Evolutionary conservation across 208 protist genomes (phyloP).

Genomic region (Novymonas esmeraldas): DNA sequence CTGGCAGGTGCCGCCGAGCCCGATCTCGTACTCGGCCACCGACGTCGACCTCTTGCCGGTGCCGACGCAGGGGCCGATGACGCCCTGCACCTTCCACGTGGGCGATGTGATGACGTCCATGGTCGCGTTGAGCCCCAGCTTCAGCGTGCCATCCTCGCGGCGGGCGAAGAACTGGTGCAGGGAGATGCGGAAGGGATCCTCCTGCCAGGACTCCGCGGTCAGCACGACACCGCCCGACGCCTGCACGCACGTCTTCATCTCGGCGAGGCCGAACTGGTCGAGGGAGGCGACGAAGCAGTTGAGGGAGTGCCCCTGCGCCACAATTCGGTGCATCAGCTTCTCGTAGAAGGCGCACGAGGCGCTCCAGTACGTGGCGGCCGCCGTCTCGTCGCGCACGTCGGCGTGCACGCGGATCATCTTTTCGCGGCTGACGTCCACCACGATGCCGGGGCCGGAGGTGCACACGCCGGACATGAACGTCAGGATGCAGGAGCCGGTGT

Average conservation of each 20-base stretch:
- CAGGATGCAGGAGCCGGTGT: conserved; percentile 95
- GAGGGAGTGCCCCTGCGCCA: conserved; percentile 94
- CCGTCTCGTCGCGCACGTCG: conserved; percentile 94
- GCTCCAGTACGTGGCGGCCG: conserved; percentile 75
- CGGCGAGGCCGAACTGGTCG: conserved; percentile 97
- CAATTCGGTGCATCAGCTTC: conserved; percentile 93
- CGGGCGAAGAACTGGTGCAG: conserved; percentile 91
- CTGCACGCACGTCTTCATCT: conserved; percentile 96
- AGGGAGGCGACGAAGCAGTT: conserved; percentile 97
- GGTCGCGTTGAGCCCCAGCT: conserved; percentile 96
- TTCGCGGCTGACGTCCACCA: conserved; percentile 90
- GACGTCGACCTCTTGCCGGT: conserved; percentile 93
- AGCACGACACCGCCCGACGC: conserved; percentile 95
- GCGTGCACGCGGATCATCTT: conserved; percentile 97
- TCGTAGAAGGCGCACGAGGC: conserved; percentile 94
- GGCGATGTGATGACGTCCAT: conserved; percentile 96
- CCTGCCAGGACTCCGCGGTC: conserved; percentile 96
- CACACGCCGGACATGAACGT: conserved; percentile 96
- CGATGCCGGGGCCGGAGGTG: conserved; percentile 95
- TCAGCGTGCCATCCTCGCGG: conserved; percentile 62
- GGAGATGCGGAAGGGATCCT: conserved; percentile 95
- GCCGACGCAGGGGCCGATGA: conserved; percentile 92
- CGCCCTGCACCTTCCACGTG: conserved; percentile 95
- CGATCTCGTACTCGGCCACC: conserved; percentile 92
- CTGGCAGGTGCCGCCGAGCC: conserved; percentile 96